Evolutionary conservation across 1,284 basidiomycete genomes (phyloP).

Genomic region (Rhizoctonia solani): DNA sequence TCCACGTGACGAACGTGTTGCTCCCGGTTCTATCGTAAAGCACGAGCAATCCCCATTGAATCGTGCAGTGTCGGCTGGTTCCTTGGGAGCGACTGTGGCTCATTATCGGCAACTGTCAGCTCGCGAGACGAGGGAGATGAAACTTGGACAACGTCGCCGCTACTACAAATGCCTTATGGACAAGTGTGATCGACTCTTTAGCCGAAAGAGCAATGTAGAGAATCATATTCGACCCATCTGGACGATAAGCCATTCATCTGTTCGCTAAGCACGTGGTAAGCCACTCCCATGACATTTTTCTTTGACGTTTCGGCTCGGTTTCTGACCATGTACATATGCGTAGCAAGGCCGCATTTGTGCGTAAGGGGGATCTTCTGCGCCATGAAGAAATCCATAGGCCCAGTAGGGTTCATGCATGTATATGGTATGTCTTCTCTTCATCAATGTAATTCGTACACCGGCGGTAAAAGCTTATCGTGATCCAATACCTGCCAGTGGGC

Average conservation of each 20-base stretch:
- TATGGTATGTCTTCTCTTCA: conserved; percentile 14
- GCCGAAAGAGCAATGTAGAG: conserved; percentile 51
- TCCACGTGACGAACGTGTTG: conserved; percentile 6
- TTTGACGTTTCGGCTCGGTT: neutral
- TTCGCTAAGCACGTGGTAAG: conserved; percentile 47
- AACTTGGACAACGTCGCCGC: neutral
- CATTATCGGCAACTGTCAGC: neutral
- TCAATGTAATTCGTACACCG: neutral
- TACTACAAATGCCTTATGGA: conserved; percentile 49
- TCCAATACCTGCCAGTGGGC: conserved; percentile 25
- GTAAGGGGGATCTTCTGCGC: conserved; percentile 51
- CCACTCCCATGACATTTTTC: conserved; percentile 4
- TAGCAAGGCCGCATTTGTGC: conserved; percentile 49
- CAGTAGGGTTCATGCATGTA: conserved; percentile 8
- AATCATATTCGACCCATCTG: conserved; percentile 54
- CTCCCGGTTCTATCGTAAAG: neutral
- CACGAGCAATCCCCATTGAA: neutral
- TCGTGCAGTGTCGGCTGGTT: neutral
- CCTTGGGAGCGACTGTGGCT: neutral
- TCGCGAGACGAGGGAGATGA: neutral
- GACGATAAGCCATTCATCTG: conserved; percentile 54
- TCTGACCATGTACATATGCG: neutral
- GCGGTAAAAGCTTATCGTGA: conserved; percentile 26
- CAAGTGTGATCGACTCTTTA: conserved; percentile 49
- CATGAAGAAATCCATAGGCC: conserved; percentile 49